Percentiles rank a stretch among this genome's conserved stretches.
phyloP scores from a whole-genome alignment of 495 filamentous ascomycete genomes.

The Penicillium herquei region DNA sequence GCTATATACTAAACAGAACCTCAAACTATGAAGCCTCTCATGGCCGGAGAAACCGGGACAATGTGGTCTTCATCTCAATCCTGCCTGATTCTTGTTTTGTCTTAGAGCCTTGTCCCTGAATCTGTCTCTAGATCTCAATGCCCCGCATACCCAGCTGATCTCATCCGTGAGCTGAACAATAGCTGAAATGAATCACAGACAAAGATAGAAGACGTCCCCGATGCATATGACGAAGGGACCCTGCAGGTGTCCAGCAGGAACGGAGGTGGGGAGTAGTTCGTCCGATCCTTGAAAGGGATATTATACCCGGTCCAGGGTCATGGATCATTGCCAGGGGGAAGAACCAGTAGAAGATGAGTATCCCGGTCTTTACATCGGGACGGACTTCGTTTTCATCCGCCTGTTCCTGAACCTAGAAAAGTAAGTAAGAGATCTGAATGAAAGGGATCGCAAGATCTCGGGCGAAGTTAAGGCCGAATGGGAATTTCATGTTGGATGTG shows the following conservation, averaged over 20 bases:
- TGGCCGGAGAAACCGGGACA: too few relatives aligned
- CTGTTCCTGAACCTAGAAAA: constrained; percentile 3
- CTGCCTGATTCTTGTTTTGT: not conserved
- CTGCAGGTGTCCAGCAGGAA: not conserved
- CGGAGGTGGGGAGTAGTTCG: not conserved
- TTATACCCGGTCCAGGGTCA: constrained; percentile 2
- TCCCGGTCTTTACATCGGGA: constrained; percentile 4
- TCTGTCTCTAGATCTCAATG: too few relatives aligned
- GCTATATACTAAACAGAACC: constrained; percentile 8
- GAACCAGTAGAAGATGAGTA: constrained; percentile 2
- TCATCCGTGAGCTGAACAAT: too few relatives aligned
- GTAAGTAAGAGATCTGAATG: constrained; percentile 1
- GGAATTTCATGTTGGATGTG: not conserved
- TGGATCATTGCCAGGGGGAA: constrained; percentile 2
- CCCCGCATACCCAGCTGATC: too few relatives aligned
- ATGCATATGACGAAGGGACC: constrained; percentile 1
- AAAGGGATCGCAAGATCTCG: constrained; percentile 2
- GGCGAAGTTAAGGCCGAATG: constrained; percentile 10
- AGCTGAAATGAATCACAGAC: too few relatives aligned
- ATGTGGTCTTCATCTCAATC: not conserved
- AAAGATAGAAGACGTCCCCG: not conserved
- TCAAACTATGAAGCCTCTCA: too few relatives aligned
- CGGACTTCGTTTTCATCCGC: constrained; percentile 1
- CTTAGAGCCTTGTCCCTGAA: too few relatives aligned
- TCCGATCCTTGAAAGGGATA: constrained; percentile 5